phyloP scores from a whole-genome alignment of 176 grass and related monocot species.

The Neostapfia colusana region DNA sequence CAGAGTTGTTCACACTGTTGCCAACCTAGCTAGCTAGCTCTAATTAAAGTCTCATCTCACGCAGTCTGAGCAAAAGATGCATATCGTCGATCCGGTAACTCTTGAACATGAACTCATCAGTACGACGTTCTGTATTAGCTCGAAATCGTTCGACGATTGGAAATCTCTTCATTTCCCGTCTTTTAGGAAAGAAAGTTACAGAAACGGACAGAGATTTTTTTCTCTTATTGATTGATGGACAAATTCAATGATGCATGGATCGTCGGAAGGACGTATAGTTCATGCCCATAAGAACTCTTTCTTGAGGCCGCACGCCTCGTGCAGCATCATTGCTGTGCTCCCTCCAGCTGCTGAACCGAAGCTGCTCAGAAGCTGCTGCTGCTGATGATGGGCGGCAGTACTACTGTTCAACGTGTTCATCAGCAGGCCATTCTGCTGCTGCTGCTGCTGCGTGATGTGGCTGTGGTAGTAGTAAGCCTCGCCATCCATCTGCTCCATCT shows the following conservation, averaged over 20 bases:
- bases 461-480: conserved; percentile 11
- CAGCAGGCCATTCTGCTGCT: conserved; percentile 38
- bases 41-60: background rate
- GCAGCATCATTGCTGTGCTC: conserved; percentile 29
- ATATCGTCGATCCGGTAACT: background rate
- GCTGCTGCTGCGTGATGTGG: conserved; percentile 31
- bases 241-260: no score
- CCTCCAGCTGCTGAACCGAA: conserved; percentile 18
- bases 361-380: background rate
- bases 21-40: background rate
- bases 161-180: conserved; percentile 28
- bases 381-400: background rate
- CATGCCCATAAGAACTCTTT: conserved; percentile 67
- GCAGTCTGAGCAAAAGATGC: background rate
- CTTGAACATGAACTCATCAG: background rate
- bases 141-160: background rate
- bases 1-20: conserved; percentile 16
- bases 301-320: conserved; percentile 61
- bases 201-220: background rate
- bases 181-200: conserved; percentile 37
- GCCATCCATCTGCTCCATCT: conserved; percentile 26
- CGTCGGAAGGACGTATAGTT: background rate
- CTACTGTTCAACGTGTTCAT: conserved; percentile 27
- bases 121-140: background rate
- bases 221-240: background rate